Conservation (phyloP, 1,139 yeast species). For the Candida frijolesensis region DNA sequence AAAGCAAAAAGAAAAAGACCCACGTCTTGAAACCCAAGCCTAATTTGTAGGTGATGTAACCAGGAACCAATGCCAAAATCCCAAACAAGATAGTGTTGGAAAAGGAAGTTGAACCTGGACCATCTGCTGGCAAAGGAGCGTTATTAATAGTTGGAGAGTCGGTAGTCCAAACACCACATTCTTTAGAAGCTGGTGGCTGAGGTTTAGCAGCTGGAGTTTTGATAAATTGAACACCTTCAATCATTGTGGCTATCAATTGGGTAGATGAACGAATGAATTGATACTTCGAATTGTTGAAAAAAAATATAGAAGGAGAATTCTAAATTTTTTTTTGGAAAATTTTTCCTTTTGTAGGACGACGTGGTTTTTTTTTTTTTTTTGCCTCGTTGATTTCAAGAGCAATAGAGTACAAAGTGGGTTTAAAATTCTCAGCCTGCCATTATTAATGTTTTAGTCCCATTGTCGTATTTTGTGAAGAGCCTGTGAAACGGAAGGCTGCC, state of each 20-base stretch:
- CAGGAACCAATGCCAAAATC: slow-evolving; percentile 63
- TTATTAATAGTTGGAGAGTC: slow-evolving; percentile 75
- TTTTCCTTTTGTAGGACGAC: slow-evolving; percentile 1
- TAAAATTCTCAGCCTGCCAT: background rate
- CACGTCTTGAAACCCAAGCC: slow-evolving; percentile 78
- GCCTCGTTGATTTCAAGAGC: background rate
- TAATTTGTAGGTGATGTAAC: slow-evolving; percentile 60
- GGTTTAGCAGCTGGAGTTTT: slow-evolving; percentile 61
- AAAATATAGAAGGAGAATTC: background rate
- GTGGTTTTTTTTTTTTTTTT: background rate
- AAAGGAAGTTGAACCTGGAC: slow-evolving; percentile 81
- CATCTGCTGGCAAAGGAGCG: slow-evolving; percentile 91
- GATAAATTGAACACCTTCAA: slow-evolving; percentile 52
- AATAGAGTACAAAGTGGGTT: background rate
- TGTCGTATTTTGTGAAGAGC: background rate
- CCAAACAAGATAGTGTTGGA: slow-evolving; percentile 60
- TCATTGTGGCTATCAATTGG: slow-evolving; percentile 25
- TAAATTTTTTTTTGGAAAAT: slow-evolving; percentile 2
- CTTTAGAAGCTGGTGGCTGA: slow-evolving; percentile 51
- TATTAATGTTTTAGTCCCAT: background rate
- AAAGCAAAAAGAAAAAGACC: slow-evolving; percentile 53
- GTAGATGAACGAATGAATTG: background rate
- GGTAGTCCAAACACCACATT: slow-evolving; percentile 64
- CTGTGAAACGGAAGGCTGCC: background rate
- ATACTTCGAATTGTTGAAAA: background rate